These are phyloP conservation scores for Saccharomycopsis crataegensis DNA, from an alignment of 1,139 yeast species.

Conservation along the genomic window DNA sequence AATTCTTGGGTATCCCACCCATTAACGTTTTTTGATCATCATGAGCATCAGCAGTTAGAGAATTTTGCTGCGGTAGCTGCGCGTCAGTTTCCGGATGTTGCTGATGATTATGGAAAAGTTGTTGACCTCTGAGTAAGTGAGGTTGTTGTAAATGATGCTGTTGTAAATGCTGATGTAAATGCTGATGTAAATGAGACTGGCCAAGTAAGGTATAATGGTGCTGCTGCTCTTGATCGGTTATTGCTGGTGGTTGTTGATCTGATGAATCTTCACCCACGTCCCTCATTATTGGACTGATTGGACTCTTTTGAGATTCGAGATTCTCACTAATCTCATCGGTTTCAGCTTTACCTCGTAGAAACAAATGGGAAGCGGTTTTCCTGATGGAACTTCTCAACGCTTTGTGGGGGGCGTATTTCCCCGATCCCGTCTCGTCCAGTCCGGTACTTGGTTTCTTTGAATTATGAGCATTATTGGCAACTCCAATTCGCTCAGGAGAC, in stretches of 20 bases:
- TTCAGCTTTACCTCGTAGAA: neutral
- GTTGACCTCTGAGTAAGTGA: neutral
- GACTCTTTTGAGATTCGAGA: no score
- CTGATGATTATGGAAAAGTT: neutral
- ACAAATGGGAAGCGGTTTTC: constrained; percentile 17
- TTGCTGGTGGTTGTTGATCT: no score
- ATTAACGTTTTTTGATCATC: neutral
- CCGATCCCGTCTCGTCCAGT: neutral
- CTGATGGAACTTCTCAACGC: constrained; percentile 7
- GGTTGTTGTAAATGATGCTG: no score
- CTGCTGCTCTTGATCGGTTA: no score
- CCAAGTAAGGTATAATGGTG: no score
- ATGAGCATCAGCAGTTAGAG: neutral
- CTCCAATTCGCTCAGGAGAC: neutral
- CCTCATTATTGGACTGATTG: no score
- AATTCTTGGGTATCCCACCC: constrained; percentile 26
- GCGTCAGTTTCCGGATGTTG: neutral
- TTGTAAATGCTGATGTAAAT: no score
- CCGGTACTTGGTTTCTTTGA: neutral
- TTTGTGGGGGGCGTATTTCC: neutral
- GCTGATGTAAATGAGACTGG: no score
- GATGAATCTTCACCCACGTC: no score
- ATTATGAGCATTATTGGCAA: neutral
- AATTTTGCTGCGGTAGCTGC: neutral
- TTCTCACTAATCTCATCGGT: no score